phyloP scores from a whole-genome alignment of 768 basidiomycete genomes.

The Dendrothele bispora region DNA sequence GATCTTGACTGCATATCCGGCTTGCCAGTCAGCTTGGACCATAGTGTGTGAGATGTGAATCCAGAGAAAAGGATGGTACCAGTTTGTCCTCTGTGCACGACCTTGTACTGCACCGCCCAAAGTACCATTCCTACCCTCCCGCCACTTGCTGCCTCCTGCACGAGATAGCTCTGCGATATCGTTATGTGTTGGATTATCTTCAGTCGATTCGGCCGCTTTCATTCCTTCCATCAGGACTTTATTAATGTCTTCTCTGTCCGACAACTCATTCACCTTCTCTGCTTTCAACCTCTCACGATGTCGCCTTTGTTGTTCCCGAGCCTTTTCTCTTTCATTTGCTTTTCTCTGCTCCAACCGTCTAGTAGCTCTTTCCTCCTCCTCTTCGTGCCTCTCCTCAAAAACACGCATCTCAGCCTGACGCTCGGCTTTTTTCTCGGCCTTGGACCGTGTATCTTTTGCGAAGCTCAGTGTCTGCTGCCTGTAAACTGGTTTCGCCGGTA shows the following conservation, averaged over 20 bases:
- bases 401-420: neutral
- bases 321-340: neutral
- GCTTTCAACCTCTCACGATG: neutral
- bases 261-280: too few relatives aligned
- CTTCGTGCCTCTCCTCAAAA: neutral
- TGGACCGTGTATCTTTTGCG: conserved; percentile 1
- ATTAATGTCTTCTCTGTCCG: too few relatives aligned
- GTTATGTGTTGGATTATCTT: too few relatives aligned
- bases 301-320: neutral
- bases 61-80: conserved; percentile 22
- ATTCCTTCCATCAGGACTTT: too few relatives aligned
- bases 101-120: conserved; percentile 12
- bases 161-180: neutral
- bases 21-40: neutral
- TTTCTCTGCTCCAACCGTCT: neutral
- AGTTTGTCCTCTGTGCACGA: conserved; percentile 8
- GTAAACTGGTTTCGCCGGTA: too few relatives aligned
- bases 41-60: conserved; percentile 4
- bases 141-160: conserved; percentile 1
- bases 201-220: too few relatives aligned
- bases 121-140: conserved; percentile 5
- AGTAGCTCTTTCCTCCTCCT: neutral
- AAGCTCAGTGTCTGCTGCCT: neutral
- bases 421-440: neutral
- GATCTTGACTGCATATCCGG: neutral